Percentiles rank a stretch among this genome's conserved stretches.
Conservation (phyloP, 192 early-diverging fungal genomes). For the Coemansia erecta region DNA sequence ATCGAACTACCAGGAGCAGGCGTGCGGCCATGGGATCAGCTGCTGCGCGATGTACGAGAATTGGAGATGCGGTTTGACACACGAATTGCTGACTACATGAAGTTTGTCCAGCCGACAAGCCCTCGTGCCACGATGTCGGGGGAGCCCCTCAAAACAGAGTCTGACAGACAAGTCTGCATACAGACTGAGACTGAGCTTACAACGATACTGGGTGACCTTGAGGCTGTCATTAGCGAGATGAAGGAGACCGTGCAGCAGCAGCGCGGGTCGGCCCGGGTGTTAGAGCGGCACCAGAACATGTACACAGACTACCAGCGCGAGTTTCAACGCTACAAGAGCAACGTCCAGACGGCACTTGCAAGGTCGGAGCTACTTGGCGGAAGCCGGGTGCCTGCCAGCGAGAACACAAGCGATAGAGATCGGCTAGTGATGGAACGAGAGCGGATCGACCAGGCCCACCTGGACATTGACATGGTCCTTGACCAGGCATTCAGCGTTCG, state of each 20-base stretch:
- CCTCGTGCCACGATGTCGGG: slow-evolving; percentile 9
- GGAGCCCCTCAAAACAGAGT: background rate
- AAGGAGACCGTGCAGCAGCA: slow-evolving; percentile 40
- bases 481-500: slow-evolving; percentile 50
- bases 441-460: slow-evolving; percentile 46
- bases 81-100: slow-evolving; percentile 49
- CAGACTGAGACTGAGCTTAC: slow-evolving; percentile 33
- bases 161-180: slow-evolving; percentile 21
- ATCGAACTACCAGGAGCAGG: slow-evolving; percentile 48
- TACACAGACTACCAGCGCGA: slow-evolving; percentile 42
- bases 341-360: slow-evolving; percentile 33
- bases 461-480: slow-evolving; percentile 51
- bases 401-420: slow-evolving; percentile 21
- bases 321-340: slow-evolving; percentile 46
- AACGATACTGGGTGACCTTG: slow-evolving; percentile 40
- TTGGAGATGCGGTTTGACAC: slow-evolving; percentile 46
- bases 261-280: slow-evolving; percentile 42
- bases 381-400: background rate
- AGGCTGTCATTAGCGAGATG: slow-evolving; percentile 46
- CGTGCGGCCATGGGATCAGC: slow-evolving; percentile 48
- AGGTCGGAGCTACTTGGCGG: slow-evolving; percentile 31
- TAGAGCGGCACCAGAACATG: slow-evolving; percentile 43
- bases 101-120: slow-evolving; percentile 43
- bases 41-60: slow-evolving; percentile 45
- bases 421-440: slow-evolving; percentile 38